A percentile compares a stretch with the other conserved stretches of the same genome.
These are phyloP conservation scores for Fusarium nurragi DNA, from an alignment of 2,329 filamentous ascomycete species.

Conservation along the genomic window DNA sequence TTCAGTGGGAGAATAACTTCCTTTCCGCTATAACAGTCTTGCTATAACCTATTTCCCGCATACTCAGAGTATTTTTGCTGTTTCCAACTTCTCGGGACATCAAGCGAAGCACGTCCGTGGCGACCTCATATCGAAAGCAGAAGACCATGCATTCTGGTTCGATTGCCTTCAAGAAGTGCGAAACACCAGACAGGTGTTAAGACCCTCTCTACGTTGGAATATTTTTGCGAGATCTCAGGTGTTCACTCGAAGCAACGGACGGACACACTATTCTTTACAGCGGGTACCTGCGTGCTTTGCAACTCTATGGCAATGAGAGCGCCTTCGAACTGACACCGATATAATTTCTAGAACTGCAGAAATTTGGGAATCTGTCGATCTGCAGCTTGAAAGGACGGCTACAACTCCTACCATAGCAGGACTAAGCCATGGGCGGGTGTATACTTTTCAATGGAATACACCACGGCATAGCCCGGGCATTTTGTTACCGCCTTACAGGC, in stretches of 20 bases:
- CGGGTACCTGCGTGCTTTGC: slow-evolving; percentile 14
- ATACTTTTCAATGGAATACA: slow-evolving; percentile 1
- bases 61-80: too few species aligned
- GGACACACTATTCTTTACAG: slow-evolving; percentile 10
- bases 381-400: slow-evolving; percentile 5
- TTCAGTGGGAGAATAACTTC: too few species aligned
- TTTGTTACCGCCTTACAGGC: background rate
- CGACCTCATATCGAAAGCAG: background rate
- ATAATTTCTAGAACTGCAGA: background rate
- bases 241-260: background rate
- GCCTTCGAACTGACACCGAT: background rate
- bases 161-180: slow-evolving; percentile 9
- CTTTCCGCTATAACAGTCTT: too few species aligned
- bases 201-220: slow-evolving; percentile 1
- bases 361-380: slow-evolving; percentile 8
- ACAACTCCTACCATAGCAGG: background rate
- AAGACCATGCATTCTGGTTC: background rate
- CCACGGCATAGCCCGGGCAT: slow-evolving; percentile 8
- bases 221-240: background rate
- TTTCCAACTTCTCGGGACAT: too few species aligned
- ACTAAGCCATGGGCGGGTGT: slow-evolving; percentile 4
- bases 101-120: too few species aligned
- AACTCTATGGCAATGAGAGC: slow-evolving; percentile 20
- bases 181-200: background rate
- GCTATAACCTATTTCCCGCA: too few species aligned